These are phyloP conservation scores for Sporisorium reilianum DNA, from an alignment of 1,284 basidiomycete genomes.

Conservation along the genomic window DNA sequence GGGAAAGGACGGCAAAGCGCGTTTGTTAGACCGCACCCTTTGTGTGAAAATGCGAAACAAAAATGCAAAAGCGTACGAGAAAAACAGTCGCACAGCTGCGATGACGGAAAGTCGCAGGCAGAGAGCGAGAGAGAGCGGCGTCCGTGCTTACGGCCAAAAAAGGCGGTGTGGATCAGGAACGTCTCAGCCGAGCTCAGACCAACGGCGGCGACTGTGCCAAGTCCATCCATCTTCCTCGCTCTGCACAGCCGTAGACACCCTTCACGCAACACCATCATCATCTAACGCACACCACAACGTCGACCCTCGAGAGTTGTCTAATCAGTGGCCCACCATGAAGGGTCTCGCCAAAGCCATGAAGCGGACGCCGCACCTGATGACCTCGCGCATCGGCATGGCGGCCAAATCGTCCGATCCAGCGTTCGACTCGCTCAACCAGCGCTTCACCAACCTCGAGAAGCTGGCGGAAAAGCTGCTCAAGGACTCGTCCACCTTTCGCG, in stretches of 20 bases:
- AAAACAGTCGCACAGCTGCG: slow-evolving; percentile 4
- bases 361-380: slow-evolving; percentile 67
- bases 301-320: too few relatives aligned
- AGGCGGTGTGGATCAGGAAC: slow-evolving; percentile 6
- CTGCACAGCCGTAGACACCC: neutral
- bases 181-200: neutral
- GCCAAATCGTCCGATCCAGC: slow-evolving; percentile 64
- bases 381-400: slow-evolving; percentile 64
- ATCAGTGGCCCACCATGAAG: slow-evolving; percentile 55
- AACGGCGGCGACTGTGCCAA: neutral
- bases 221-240: neutral
- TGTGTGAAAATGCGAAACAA: too few relatives aligned
- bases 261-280: neutral
- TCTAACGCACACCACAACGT: too few relatives aligned
- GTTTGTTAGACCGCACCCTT: slow-evolving; percentile 2
- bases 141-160: slow-evolving; percentile 2
- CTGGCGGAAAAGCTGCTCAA: slow-evolving; percentile 90
- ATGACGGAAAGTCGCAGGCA: slow-evolving; percentile 40
- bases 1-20: too few relatives aligned
- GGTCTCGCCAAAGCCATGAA: slow-evolving; percentile 62
- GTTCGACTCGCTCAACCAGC: slow-evolving; percentile 65
- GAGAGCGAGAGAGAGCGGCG: neutral
- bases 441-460: slow-evolving; percentile 82
- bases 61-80: too few relatives aligned
- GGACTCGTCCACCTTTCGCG: slow-evolving; percentile 87